A percentile compares a stretch with the other conserved stretches of the same genome.
phyloP scores from a whole-genome alignment of 2,329 filamentous ascomycete genomes.

The Zasmidium citrigriseum region DNA sequence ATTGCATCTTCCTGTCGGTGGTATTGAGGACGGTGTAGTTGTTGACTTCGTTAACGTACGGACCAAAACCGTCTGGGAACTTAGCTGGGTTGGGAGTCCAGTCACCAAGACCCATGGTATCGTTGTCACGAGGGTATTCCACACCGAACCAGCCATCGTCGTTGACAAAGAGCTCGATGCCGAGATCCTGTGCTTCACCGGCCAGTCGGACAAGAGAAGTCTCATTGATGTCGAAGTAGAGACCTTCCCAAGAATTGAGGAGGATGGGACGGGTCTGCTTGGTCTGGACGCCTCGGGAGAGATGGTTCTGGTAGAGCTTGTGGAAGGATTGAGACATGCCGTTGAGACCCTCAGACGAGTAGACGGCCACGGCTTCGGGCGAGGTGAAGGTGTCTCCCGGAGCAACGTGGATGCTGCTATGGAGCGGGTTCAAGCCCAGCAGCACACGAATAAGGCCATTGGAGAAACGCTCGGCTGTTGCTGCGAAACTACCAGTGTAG shows the following conservation, averaged over 20 bases:
- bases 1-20: slow-evolving; percentile 53
- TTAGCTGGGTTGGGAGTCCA: slow-evolving; percentile 61
- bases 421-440: slow-evolving; percentile 61
- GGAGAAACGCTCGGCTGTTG: slow-evolving; percentile 63
- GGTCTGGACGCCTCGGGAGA: slow-evolving; percentile 60
- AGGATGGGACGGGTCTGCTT: slow-evolving; percentile 55
- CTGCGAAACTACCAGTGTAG: slow-evolving; percentile 64
- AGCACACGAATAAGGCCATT: slow-evolving; percentile 63
- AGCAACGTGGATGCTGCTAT: slow-evolving; percentile 59
- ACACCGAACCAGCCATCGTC: slow-evolving; percentile 70
- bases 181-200: slow-evolving; percentile 58
- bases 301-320: slow-evolving; percentile 61
- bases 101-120: slow-evolving; percentile 62
- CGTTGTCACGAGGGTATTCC: slow-evolving; percentile 61
- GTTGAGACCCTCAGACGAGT: slow-evolving; percentile 60
- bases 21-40: slow-evolving; percentile 51
- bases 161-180: slow-evolving; percentile 64
- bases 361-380: slow-evolving; percentile 64
- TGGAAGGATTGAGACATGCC: slow-evolving; percentile 65
- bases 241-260: slow-evolving; percentile 68
- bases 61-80: slow-evolving; percentile 59
- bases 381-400: slow-evolving; percentile 61
- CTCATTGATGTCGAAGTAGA: slow-evolving; percentile 61
- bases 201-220: slow-evolving; percentile 58
- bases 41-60: slow-evolving; percentile 55